Evolutionary conservation across 1,139 yeast species (phyloP), one percentile per base, ranked within the genome.

Genomic region (Debaryomyces subglobosus): DNA sequence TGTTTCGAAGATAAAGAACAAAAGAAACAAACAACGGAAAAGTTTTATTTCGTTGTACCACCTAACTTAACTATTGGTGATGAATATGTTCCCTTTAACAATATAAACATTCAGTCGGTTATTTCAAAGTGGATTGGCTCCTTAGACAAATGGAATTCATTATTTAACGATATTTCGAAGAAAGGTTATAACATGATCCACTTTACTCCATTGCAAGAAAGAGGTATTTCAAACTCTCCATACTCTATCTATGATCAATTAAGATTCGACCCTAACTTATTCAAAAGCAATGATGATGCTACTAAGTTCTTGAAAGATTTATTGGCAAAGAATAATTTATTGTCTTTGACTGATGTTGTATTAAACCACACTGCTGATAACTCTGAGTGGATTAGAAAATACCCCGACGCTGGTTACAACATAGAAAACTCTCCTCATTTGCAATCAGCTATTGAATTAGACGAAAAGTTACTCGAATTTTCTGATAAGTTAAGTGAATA

Each of bases 151-250:
- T 94, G 98, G 98, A 81, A 82, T 49, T 63, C 70, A 1, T 72
- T 89, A 50, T 86, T 94, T 51, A 62, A 67, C 3, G 78, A 80
- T 44, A 79, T 94, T 39, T 71, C 84, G 15, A 65, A 68, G 8
- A 94, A 94, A 67, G 94, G 95, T 16, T 94, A 92, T 72, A 94
- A 94, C 65, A 89, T 92, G 97, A 74, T 94, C 42, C 99, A 94
- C 70, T 94, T 94, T 64, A 91, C 98, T 1, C 99, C 99, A 0
- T 74, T 94, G 54, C 97, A 92, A 67, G 72, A 84, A 54, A 78
- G 98, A 45, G 99, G 99, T 24, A 85, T 78, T 49, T 89, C 96
- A 0, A 81, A 92, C 64, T 91, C 97, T 7, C 98, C 99, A 0
- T 94, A 92, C 62, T 89, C 97, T 3, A 89, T 94, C 46, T 86